phyloP scores from a whole-genome alignment of 2,329 filamentous ascomycete species.

The Talaromyces sp. region DNA sequence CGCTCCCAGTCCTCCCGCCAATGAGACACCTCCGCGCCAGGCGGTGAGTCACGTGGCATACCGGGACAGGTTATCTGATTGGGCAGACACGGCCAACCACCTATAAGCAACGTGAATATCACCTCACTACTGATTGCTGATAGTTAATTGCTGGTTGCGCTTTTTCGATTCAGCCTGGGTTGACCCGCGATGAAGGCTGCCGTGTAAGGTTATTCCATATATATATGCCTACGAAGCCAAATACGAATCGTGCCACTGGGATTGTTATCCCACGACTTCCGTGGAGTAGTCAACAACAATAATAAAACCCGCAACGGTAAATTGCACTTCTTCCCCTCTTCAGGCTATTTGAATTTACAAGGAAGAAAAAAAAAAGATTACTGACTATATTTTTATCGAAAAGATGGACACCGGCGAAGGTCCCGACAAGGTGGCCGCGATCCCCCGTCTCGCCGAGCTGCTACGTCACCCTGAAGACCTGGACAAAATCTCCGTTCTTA shows the following conservation, averaged over 20 bases:
- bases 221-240: neutral
- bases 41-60: neutral
- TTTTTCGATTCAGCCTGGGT: neutral
- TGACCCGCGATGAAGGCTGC: neutral
- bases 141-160: neutral
- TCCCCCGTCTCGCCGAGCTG: slow-evolving; percentile 80
- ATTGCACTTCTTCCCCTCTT: neutral
- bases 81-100: neutral
- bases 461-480: slow-evolving; percentile 94
- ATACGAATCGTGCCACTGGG: neutral
- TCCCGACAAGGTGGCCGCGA: slow-evolving; percentile 58
- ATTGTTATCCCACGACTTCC: neutral
- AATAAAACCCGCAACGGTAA: neutral
- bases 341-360: neutral
- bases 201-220: neutral
- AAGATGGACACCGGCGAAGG: slow-evolving; percentile 15
- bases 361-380: neutral
- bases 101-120: neutral
- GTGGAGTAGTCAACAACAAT: neutral
- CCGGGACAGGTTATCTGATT: neutral
- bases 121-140: neutral
- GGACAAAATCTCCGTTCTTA: slow-evolving; percentile 87
- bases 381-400: neutral
- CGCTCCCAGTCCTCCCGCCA: neutral
- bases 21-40: neutral